These are phyloP conservation scores for Cryptosporidium meleagridis DNA, from an alignment of 169 alveolate genomes.

Conservation along the genomic window DNA sequence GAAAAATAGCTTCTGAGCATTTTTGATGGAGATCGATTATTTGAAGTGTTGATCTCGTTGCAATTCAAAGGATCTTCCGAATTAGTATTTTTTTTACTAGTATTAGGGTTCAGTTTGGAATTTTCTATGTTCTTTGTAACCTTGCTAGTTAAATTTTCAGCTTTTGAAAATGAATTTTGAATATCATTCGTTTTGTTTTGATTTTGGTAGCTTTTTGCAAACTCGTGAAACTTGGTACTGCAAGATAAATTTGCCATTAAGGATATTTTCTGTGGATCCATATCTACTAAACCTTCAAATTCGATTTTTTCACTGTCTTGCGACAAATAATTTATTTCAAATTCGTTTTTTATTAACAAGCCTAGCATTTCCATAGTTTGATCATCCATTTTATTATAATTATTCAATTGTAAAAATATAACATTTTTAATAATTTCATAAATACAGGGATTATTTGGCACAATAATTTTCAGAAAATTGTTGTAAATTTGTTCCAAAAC, in stretches of 20 bases:
- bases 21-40: background rate
- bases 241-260: slow-evolving; percentile 3
- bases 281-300: background rate
- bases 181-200: background rate
- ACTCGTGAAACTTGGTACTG: background rate
- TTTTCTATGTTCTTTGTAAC: slow-evolving; percentile 17
- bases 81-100: background rate
- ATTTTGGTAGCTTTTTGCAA: background rate
- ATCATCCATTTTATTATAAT: background rate
- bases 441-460: background rate
- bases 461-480: slow-evolving; percentile 1
- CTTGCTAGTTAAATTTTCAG: too few species aligned
- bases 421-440: background rate
- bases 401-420: background rate
- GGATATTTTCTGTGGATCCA: slow-evolving; percentile 8
- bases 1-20: background rate
- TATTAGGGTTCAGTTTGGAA: slow-evolving; percentile 3
- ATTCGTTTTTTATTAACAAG: background rate
- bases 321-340: background rate
- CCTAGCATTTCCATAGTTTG: background rate
- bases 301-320: background rate
- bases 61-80: background rate
- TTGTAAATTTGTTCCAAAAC: slow-evolving; percentile 18
- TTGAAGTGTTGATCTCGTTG: background rate
- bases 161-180: background rate